Conservation (phyloP, 2,329 filamentous ascomycete species). For the Raffaelea ambrosiae region DNA sequence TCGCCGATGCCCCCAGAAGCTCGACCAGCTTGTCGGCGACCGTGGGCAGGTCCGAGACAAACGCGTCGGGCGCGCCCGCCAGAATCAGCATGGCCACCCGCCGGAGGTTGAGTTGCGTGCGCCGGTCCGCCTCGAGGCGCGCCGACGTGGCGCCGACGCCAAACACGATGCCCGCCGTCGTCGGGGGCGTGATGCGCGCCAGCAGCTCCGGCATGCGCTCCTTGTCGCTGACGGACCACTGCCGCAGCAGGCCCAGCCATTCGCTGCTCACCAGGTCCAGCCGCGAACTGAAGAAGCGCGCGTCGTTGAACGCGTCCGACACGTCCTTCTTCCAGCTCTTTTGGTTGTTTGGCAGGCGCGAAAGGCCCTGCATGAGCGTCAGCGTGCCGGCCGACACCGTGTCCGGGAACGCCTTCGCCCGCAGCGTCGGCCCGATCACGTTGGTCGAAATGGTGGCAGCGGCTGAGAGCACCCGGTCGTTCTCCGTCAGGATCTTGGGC, state of each 20-base stretch:
- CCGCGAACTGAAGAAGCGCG: conserved; percentile 70
- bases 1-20: conserved; percentile 71
- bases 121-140: conserved; percentile 87
- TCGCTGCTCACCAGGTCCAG: conserved; percentile 56
- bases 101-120: conserved; percentile 81
- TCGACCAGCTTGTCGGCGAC: conserved; percentile 82
- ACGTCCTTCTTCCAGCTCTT: conserved; percentile 93
- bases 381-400: conserved; percentile 68
- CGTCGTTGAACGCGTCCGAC: conserved; percentile 82
- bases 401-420: conserved; percentile 78
- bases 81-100: conserved; percentile 73
- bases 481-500: conserved; percentile 73
- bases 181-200: conserved; percentile 69
- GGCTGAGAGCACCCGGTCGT: conserved; percentile 72
- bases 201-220: conserved; percentile 78
- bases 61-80: conserved; percentile 67
- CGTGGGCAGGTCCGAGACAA: conserved; percentile 63
- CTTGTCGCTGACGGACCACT: conserved; percentile 82
- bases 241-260: conserved; percentile 77
- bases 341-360: conserved; percentile 68
- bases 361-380: conserved; percentile 66
- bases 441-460: conserved; percentile 75
- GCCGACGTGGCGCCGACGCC: conserved; percentile 95
- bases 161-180: conserved; percentile 93
- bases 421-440: conserved; percentile 72